A percentile compares a stretch with the other conserved stretches of the same genome.
These are phyloP conservation scores for Alternaria metachromatica DNA, from an alignment of 2,329 filamentous ascomycete species.

Conservation along the genomic window DNA sequence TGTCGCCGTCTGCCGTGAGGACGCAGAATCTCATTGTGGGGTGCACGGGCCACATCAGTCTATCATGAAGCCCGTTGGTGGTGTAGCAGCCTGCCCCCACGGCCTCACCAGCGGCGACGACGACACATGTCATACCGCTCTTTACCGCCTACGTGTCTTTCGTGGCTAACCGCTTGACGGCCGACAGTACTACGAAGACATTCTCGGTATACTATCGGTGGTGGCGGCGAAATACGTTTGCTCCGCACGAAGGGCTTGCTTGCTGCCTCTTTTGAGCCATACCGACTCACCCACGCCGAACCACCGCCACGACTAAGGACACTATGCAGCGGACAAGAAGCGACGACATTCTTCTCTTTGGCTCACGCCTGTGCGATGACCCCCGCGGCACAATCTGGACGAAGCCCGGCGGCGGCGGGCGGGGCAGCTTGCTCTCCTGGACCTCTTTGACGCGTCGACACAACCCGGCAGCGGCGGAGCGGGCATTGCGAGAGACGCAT, in stretches of 20 bases:
- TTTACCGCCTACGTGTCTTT: neutral
- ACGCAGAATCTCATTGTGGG: neutral
- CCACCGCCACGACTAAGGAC: neutral
- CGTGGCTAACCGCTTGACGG: neutral
- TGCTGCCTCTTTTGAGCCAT: neutral
- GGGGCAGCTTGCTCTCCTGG: neutral
- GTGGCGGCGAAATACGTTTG: neutral
- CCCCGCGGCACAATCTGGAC: neutral
- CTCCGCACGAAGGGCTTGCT: neutral
- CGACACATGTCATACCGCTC: neutral
- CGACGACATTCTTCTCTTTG: neutral
- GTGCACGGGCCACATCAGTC: constrained; percentile 10
- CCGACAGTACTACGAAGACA: neutral
- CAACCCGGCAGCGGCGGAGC: neutral
- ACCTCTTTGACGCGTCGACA: neutral
- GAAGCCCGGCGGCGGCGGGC: neutral
- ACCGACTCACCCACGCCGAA: neutral
- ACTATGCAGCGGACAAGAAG: neutral
- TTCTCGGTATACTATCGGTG: neutral
- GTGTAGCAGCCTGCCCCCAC: neutral
- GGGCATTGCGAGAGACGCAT: neutral
- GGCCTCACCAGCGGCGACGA: neutral
- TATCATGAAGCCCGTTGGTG: constrained; percentile 8
- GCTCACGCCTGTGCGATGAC: neutral
- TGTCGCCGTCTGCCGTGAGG: neutral